Evolutionary conservation across 805 yeast species (phyloP).

Genomic region (Barnettozyma sucrosica): DNA sequence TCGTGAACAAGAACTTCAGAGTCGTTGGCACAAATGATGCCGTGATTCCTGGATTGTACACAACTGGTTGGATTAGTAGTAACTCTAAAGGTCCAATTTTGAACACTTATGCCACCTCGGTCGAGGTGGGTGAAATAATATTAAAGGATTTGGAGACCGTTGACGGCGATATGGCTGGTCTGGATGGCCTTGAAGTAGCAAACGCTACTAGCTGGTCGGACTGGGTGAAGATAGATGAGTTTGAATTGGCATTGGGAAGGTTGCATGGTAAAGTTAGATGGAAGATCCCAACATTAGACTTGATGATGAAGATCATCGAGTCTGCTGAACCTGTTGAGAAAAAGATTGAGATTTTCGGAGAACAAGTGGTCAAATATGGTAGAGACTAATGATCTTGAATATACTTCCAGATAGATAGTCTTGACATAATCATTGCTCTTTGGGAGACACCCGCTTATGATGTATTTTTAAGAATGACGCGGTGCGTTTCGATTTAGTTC

Average conservation of each 20-base stretch:
- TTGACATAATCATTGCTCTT: neutral
- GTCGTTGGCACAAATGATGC: constrained; percentile 27
- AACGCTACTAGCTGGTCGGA: constrained; percentile 52
- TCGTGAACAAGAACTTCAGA: constrained; percentile 42
- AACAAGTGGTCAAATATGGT: neutral
- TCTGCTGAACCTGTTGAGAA: constrained; percentile 2
- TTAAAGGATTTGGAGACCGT: constrained; percentile 43
- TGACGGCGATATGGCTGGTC: constrained; percentile 24
- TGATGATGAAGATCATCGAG: constrained; percentile 41
- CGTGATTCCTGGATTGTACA: constrained; percentile 50
- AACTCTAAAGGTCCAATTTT: constrained; percentile 92
- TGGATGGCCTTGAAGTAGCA: constrained; percentile 21
- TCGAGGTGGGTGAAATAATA: constrained; percentile 63
- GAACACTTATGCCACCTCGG: constrained; percentile 80
- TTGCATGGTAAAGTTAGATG: constrained; percentile 46
- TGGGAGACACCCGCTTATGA: neutral
- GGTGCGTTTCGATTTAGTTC: no score
- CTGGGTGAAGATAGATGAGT: constrained; percentile 54
- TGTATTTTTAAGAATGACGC: no score
- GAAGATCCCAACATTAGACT: constrained; percentile 43
- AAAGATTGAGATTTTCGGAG: constrained; percentile 1
- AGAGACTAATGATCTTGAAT: neutral
- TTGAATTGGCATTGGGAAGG: constrained; percentile 47
- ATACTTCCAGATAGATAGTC: neutral
- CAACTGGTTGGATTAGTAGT: constrained; percentile 85